These are phyloP conservation scores for Elaphomyces granulatus DNA, from an alignment of 495 filamentous ascomycete genomes.

Conservation along the genomic window DNA sequence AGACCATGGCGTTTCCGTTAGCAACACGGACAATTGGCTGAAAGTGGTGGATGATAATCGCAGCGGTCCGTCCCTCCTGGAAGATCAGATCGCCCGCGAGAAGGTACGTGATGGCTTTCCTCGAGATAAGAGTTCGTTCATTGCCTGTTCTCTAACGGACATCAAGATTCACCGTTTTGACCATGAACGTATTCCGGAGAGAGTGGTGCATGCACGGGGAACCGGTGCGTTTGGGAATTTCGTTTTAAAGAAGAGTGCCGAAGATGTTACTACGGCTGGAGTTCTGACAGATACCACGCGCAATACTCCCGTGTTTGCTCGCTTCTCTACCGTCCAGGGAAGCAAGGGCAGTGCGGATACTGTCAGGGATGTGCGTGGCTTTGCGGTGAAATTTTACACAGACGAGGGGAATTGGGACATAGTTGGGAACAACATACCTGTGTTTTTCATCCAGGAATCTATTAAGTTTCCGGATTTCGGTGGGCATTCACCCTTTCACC, in stretches of 20 bases:
- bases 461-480: slow-evolving; percentile 52
- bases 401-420: slow-evolving; percentile 42
- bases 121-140: background rate
- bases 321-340: slow-evolving; percentile 75
- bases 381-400: slow-evolving; percentile 64
- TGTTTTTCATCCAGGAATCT: slow-evolving; percentile 54
- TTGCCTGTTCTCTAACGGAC: too few relatives aligned
- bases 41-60: slow-evolving; percentile 43
- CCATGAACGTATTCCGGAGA: slow-evolving; percentile 77
- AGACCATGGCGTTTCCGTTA: slow-evolving; percentile 64
- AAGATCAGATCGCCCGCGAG: slow-evolving; percentile 67
- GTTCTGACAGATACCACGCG: slow-evolving; percentile 69
- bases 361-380: slow-evolving; percentile 69
- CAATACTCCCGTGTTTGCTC: slow-evolving; percentile 63
- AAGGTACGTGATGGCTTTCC: slow-evolving; percentile 36
- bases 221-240: slow-evolving; percentile 75
- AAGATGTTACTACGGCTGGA: slow-evolving; percentile 54
- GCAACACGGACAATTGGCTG: slow-evolving; percentile 68
- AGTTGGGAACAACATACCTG: slow-evolving; percentile 56
- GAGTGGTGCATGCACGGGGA: slow-evolving; percentile 81
- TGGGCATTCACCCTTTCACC: slow-evolving; percentile 5
- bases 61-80: slow-evolving; percentile 61
- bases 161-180: slow-evolving; percentile 64
- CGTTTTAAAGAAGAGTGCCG: slow-evolving; percentile 52
- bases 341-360: slow-evolving; percentile 66